Conservation (phyloP, 179 eudicot species). For the Silene noctiflora region DNA sequence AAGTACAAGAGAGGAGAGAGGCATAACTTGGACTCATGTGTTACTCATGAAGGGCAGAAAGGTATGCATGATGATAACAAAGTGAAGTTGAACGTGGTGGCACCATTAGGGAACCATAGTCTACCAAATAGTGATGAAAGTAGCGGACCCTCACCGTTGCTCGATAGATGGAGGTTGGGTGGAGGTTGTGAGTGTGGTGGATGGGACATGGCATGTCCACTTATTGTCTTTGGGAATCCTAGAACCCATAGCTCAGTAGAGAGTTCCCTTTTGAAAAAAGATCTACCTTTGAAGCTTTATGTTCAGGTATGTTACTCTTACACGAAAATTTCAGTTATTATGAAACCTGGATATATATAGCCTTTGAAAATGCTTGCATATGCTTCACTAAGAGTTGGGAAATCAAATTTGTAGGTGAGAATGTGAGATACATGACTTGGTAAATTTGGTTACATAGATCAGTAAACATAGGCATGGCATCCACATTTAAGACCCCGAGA, state of each 20-base stretch:
- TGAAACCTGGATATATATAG: neutral
- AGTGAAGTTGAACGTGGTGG: conserved; percentile 57
- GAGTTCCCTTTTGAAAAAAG: conserved; percentile 33
- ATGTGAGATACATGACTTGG: neutral
- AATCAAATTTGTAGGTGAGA: conserved; percentile 2
- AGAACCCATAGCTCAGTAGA: conserved; percentile 32
- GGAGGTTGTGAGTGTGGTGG: conserved; percentile 99
- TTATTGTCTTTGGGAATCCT: conserved; percentile 51
- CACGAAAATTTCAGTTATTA: neutral
- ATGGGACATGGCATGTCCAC: conserved; percentile 95
- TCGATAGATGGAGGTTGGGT: conserved; percentile 77
- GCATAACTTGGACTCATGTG: conserved; percentile 36
- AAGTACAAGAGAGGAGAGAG: conserved; percentile 54
- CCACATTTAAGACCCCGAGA: neutral
- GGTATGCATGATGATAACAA: conserved; percentile 25
- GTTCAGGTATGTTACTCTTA: conserved; percentile 51
- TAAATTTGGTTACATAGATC: neutral
- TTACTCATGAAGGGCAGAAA: conserved; percentile 26
- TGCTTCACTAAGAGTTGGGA: neutral
- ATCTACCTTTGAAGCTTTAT: conserved; percentile 53
- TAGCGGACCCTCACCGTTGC: conserved; percentile 71
- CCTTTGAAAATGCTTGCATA: neutral
- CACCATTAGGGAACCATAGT: conserved; percentile 72
- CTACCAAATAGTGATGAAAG: conserved; percentile 47
- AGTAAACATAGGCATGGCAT: neutral